These are phyloP conservation scores for Diplotaxis tenuifolia DNA, from an alignment of 345 rosid genomes.

Conservation along the genomic window DNA sequence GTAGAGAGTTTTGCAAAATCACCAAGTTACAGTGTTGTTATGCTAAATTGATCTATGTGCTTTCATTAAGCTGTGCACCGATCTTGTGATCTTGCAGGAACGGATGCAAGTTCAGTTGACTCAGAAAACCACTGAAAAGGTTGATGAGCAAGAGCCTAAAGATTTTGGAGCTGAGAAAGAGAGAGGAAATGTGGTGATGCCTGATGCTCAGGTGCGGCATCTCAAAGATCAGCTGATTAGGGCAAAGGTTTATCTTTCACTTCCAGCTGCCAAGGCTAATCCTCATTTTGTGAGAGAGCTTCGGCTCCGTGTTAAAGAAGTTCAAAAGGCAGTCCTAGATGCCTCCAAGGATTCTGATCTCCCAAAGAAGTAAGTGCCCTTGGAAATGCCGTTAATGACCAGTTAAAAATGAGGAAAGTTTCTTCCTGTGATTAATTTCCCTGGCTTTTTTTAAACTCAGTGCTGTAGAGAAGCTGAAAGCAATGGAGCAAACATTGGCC, in stretches of 20 bases:
- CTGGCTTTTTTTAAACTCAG: slow-evolving; percentile 39
- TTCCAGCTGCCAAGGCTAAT: slow-evolving; percentile 67
- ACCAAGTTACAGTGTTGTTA: not conserved
- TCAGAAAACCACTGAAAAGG: slow-evolving; percentile 30
- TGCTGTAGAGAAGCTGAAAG: slow-evolving; percentile 64
- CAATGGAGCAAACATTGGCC: slow-evolving; percentile 81
- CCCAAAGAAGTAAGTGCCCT: slow-evolving; percentile 58
- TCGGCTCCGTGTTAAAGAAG: slow-evolving; percentile 78
- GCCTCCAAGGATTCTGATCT: slow-evolving; percentile 78
- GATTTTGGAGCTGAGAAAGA: slow-evolving; percentile 37
- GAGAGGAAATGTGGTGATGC: slow-evolving; percentile 38
- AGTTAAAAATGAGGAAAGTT: not conserved
- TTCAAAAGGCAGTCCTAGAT: slow-evolving; percentile 68
- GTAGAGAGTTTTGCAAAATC: not conserved
- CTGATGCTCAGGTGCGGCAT: slow-evolving; percentile 68
- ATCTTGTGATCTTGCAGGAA: slow-evolving; percentile 27
- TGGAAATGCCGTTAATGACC: not conserved
- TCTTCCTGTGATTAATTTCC: slow-evolving; percentile 12
- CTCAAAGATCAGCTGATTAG: slow-evolving; percentile 90
- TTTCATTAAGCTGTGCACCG: not conserved
- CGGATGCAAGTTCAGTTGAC: slow-evolving; percentile 38
- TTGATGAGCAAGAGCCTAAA: slow-evolving; percentile 36
- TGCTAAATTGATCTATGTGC: slow-evolving; percentile 7
- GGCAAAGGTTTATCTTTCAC: slow-evolving; percentile 88
- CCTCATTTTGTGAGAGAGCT: slow-evolving; percentile 76